Evolutionary conservation across 2,329 filamentous ascomycete genomes (phyloP).

Genomic region (Talaromyces verruculosus): DNA sequence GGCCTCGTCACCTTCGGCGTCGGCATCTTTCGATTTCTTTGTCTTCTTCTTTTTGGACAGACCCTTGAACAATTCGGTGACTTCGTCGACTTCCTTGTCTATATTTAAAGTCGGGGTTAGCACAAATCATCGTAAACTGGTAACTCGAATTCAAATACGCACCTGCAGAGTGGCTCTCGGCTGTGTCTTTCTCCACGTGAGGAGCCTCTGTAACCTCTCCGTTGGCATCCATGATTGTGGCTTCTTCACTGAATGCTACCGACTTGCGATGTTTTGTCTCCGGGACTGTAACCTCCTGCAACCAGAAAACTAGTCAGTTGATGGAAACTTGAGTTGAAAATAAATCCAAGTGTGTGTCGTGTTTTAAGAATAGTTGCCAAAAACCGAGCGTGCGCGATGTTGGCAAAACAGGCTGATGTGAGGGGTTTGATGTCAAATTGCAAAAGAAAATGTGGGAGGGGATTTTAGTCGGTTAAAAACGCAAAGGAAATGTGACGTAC

Average conservation of each 20-base stretch:
- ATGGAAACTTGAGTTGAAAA: background rate
- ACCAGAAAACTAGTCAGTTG: slow-evolving; percentile 22
- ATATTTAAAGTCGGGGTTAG: slow-evolving; percentile 26
- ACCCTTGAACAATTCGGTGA: slow-evolving; percentile 66
- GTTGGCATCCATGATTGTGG: slow-evolving; percentile 84
- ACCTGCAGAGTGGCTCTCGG: slow-evolving; percentile 74
- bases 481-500: slow-evolving; percentile 41
- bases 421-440: slow-evolving; percentile 29
- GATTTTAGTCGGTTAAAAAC: slow-evolving; percentile 36
- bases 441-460: slow-evolving; percentile 39
- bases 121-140: background rate
- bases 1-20: slow-evolving; percentile 50
- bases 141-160: slow-evolving; percentile 38
- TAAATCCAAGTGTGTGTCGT: background rate
- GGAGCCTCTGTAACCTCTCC: slow-evolving; percentile 76
- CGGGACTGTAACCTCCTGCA: slow-evolving; percentile 39
- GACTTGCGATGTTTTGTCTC: slow-evolving; percentile 77
- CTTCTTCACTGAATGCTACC: slow-evolving; percentile 86
- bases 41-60: slow-evolving; percentile 74
- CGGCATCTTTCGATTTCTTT: slow-evolving; percentile 55
- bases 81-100: slow-evolving; percentile 63
- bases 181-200: slow-evolving; percentile 72
- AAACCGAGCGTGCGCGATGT: slow-evolving; percentile 1
- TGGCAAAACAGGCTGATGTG: slow-evolving; percentile 9
- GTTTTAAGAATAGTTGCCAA: too few species aligned